Conservation (phyloP, 441 rosid species). For the Dalechampia spathulata region DNA sequence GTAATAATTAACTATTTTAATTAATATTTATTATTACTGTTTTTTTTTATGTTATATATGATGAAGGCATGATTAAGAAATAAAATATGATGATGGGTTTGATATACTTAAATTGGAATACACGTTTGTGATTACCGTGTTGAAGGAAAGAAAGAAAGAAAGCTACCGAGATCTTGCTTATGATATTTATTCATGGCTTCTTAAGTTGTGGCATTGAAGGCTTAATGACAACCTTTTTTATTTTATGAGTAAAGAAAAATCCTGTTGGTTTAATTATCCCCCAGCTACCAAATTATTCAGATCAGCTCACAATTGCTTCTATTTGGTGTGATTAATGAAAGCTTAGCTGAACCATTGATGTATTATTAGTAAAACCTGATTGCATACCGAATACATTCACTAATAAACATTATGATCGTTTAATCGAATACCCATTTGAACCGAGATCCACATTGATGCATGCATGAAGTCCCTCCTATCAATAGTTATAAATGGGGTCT, state of each 20-base stretch:
- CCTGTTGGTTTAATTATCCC: background rate
- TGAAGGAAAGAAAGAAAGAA: background rate
- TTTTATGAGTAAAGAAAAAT: conserved; percentile 6
- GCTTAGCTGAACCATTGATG: background rate
- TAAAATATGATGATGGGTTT: no score
- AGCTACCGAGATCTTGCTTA: no score
- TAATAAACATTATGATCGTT: no score
- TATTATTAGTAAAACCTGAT: background rate
- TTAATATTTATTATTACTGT: no score
- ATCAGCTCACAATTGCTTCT: background rate
- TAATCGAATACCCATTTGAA: no score
- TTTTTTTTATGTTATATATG: no score
- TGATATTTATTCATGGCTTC: no score
- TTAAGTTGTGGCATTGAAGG: background rate
- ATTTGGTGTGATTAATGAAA: background rate
- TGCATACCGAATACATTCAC: background rate
- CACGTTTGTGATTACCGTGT: background rate
- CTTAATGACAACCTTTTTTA: background rate
- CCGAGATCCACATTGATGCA: no score
- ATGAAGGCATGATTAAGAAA: no score
- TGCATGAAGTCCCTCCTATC: no score
- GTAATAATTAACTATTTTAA: no score
- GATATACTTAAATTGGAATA: conserved; percentile 1
- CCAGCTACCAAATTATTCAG: background rate
- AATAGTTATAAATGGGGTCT: no score